Evolutionary conservation across 2,329 filamentous ascomycete genomes (phyloP).

Genomic region (Amauroascus verrucosus): DNA sequence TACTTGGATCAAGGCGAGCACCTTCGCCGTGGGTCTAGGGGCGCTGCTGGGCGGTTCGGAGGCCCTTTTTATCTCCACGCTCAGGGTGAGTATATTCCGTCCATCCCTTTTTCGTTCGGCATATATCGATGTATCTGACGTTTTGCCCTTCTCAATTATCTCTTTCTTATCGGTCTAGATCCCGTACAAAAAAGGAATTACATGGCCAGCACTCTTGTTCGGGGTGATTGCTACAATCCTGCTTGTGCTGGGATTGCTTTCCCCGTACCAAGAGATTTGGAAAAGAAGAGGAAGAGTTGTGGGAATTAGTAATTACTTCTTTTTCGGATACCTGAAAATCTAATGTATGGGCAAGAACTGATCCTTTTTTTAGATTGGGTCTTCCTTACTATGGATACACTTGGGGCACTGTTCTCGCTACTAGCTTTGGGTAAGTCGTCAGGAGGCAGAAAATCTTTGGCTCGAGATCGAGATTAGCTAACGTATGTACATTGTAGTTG

Average conservation of each 20-base stretch:
- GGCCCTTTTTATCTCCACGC: constrained; percentile 46
- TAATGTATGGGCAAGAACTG: no score
- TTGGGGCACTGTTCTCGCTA: constrained; percentile 54
- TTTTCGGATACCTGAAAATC: no score
- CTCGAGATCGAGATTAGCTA: constrained; percentile 5
- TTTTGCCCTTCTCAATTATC: no score
- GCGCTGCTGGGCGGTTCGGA: constrained; percentile 45
- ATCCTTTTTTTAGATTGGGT: constrained; percentile 36
- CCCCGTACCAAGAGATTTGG: constrained; percentile 53
- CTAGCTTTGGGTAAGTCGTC: constrained; percentile 47
- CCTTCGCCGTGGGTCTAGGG: constrained; percentile 34
- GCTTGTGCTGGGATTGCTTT: constrained; percentile 47
- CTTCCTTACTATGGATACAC: constrained; percentile 51
- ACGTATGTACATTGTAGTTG: constrained; percentile 40
- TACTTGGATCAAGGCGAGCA: constrained; percentile 40
- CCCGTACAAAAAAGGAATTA: constrained; percentile 45
- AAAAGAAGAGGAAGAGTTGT: constrained; percentile 52
- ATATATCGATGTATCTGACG: not conserved
- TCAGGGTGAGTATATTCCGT: constrained; percentile 37
- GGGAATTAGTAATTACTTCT: constrained; percentile 43
- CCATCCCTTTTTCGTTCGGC: not conserved
- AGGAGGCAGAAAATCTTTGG: not conserved
- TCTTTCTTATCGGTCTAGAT: no score
- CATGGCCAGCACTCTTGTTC: constrained; percentile 46
- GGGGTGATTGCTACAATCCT: constrained; percentile 50